A percentile compares a stretch with the other conserved stretches of the same genome.
Conservation (phyloP, 1,139 yeast genomes). For the Yarrowia galli region DNA sequence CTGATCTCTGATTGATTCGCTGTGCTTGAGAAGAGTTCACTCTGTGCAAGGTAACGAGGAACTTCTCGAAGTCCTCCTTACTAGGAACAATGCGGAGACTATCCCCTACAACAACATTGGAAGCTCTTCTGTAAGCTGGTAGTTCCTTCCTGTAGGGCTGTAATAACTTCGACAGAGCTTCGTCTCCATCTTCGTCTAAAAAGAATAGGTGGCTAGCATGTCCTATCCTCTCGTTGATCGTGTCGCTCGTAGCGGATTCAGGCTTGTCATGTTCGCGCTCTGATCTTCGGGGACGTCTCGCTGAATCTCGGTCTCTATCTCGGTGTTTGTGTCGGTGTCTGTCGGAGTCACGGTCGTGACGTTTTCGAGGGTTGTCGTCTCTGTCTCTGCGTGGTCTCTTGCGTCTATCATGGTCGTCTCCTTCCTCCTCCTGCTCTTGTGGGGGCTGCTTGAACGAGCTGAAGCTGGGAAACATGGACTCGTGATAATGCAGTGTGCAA, state of each 20-base stretch:
- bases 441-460: constrained; percentile 20
- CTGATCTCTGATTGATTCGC: too few relatives aligned
- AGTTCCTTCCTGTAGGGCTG: constrained; percentile 25
- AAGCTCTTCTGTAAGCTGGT: not conserved
- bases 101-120: constrained; percentile 10
- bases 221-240: constrained; percentile 1
- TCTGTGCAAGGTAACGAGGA: not conserved
- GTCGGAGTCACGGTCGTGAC: not conserved
- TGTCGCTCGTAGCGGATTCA: not conserved
- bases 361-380: constrained; percentile 5
- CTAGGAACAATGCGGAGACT: constrained; percentile 4
- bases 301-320: not conserved
- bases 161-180: not conserved
- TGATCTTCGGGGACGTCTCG: not conserved
- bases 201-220: not conserved
- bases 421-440: constrained; percentile 6
- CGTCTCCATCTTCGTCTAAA: constrained; percentile 13
- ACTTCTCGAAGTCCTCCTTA: constrained; percentile 22
- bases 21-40: not conserved
- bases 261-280: not conserved
- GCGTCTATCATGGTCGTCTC: not conserved
- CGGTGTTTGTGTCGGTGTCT: not conserved
- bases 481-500: constrained; percentile 12
- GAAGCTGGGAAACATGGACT: constrained; percentile 35
- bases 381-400: constrained; percentile 13